These are phyloP conservation scores for Fusarium sp. DNA, from an alignment of 2,329 filamentous ascomycete genomes.

Conservation along the genomic window DNA sequence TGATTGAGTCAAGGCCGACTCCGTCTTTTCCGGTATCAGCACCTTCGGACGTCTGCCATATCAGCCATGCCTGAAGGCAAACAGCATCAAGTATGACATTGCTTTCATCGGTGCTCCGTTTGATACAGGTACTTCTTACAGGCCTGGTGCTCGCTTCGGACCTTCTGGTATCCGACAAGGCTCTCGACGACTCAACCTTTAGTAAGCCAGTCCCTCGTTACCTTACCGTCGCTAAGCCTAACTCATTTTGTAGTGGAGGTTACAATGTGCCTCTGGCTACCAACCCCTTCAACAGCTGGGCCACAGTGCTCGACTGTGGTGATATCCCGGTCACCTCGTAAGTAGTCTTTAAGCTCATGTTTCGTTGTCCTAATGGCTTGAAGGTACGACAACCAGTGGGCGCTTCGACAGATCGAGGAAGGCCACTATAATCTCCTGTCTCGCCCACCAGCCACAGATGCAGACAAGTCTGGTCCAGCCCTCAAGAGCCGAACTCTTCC, in stretches of 20 bases:
- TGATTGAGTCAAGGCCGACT: conserved; percentile 70
- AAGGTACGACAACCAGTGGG: conserved; percentile 84
- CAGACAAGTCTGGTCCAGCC: conserved; percentile 72
- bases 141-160: conserved; percentile 84
- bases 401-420: conserved; percentile 85
- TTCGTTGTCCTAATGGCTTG: not conserved
- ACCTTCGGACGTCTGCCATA: conserved; percentile 86
- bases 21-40: conserved; percentile 87
- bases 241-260: conserved; percentile 68
- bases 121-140: conserved; percentile 86
- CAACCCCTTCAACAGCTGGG: conserved; percentile 84
- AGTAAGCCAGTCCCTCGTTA: conserved; percentile 64
- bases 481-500: conserved; percentile 80
- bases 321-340: conserved; percentile 87
- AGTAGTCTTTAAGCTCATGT: conserved; percentile 1
- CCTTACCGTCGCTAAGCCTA: fast-evolving
- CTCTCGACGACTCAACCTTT: conserved; percentile 85
- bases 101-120: conserved; percentile 88
- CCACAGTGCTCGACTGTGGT: conserved; percentile 82
- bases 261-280: conserved; percentile 85
- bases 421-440: conserved; percentile 81
- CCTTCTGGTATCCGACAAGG: conserved; percentile 87
- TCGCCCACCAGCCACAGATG: conserved; percentile 74
- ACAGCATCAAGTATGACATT: conserved; percentile 76
- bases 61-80: conserved; percentile 69